phyloP scores from a whole-genome alignment of 169 alveolate genomes.

The Eimeria necatrix region DNA sequence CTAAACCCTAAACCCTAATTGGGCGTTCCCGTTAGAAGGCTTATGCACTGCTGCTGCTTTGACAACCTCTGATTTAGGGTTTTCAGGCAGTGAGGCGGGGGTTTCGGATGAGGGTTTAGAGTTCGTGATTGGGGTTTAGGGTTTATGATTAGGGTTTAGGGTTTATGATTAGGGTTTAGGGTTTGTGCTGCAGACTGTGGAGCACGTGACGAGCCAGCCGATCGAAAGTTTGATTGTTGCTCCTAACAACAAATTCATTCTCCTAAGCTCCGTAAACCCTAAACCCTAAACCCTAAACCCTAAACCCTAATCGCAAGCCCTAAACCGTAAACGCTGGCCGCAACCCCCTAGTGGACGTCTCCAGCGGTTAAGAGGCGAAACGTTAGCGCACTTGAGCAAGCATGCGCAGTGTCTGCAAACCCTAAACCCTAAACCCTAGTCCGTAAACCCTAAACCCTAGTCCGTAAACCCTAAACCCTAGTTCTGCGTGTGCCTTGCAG shows the following conservation, averaged over 20 bases:
- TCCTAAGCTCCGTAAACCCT: constrained; percentile 1
- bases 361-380: too few species aligned
- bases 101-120: neutral
- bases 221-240: neutral
- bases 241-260: constrained; percentile 23
- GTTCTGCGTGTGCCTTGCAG: neutral
- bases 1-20: neutral
- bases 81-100: neutral
- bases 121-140: neutral
- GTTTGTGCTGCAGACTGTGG: constrained; percentile 18
- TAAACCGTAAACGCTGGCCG: neutral
- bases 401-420: too few species aligned
- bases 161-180: neutral
- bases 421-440: too few species aligned
- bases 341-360: too few species aligned
- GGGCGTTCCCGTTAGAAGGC: too few species aligned
- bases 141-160: neutral
- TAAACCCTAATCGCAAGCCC: neutral
- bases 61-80: neutral
- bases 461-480: neutral
- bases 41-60: too few species aligned
- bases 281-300: constrained; percentile 17
- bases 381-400: too few species aligned
- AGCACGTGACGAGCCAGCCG: neutral
- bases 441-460: neutral